phyloP scores from a whole-genome alignment of 768 basidiomycete species.

The Tephrocybe sp. region DNA sequence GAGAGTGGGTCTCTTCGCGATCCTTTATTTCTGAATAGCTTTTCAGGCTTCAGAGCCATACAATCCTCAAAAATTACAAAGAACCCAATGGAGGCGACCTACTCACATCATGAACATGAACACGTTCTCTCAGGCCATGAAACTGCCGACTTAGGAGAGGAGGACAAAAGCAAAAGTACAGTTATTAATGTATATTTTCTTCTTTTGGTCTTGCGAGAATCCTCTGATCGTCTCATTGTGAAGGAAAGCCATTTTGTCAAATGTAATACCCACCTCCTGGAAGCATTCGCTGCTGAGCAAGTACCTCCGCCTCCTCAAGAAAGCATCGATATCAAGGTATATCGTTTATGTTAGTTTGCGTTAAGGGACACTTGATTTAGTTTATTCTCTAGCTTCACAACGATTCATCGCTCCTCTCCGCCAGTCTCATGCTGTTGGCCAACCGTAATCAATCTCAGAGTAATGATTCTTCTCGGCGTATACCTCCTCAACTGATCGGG shows the following conservation, averaged over 20 bases:
- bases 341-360: neutral
- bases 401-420: constrained; percentile 14
- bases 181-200: too few relatives aligned
- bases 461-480: neutral
- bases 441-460: constrained; percentile 6
- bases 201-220: too few relatives aligned
- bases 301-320: constrained; percentile 9
- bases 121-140: constrained; percentile 8
- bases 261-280: constrained; percentile 1
- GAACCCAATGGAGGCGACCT: too few relatives aligned
- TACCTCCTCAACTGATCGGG: constrained; percentile 5
- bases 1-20: neutral
- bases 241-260: too few relatives aligned
- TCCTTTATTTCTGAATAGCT: too few relatives aligned
- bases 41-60: neutral
- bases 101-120: constrained; percentile 11
- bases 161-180: too few relatives aligned
- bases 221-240: too few relatives aligned
- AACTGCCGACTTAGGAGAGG: too few relatives aligned
- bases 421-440: constrained; percentile 14
- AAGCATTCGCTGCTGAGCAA: constrained; percentile 14
- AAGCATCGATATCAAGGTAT: constrained; percentile 12
- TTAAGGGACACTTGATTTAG: too few relatives aligned
- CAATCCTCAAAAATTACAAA: too few relatives aligned
- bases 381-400: constrained; percentile 14